phyloP scores from a whole-genome alignment of 2,329 filamentous ascomycete species.

The Clonostachys rhizophaga region DNA sequence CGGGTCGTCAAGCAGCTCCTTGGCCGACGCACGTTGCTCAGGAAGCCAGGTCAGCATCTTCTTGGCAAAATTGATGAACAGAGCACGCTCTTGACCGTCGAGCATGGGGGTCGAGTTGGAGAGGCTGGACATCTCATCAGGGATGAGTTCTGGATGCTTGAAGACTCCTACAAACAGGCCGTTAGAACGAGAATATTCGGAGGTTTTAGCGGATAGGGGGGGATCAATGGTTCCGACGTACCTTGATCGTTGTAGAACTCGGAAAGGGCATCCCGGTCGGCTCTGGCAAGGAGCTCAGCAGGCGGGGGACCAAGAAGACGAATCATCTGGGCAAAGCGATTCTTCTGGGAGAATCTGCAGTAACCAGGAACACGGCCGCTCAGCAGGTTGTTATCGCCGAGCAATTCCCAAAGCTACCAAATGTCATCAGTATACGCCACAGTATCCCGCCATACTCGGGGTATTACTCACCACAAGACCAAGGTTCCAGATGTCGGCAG shows the following conservation, averaged over 20 bases:
- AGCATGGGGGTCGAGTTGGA: slow-evolving; percentile 10
- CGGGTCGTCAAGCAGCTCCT: slow-evolving; percentile 18
- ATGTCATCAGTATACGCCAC: slow-evolving; percentile 1
- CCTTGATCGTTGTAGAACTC: slow-evolving; percentile 12
- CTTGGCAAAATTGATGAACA: slow-evolving; percentile 18
- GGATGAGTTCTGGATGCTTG: slow-evolving; percentile 9
- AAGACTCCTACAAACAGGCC: slow-evolving; percentile 8
- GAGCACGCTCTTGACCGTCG: slow-evolving; percentile 11
- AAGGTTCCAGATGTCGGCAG: slow-evolving; percentile 22
- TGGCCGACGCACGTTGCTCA: slow-evolving; percentile 17
- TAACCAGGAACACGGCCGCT: slow-evolving; percentile 3
- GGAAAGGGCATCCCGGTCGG: slow-evolving; percentile 9
- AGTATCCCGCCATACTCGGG: too few species aligned
- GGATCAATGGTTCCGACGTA: not conserved
- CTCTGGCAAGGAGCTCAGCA: slow-evolving; percentile 11
- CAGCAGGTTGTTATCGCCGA: slow-evolving; percentile 19
- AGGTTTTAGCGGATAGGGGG: not conserved
- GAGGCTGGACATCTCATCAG: slow-evolving; percentile 10
- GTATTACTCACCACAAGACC: slow-evolving; percentile 15
- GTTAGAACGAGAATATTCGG: not conserved
- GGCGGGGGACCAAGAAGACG: slow-evolving; percentile 18
- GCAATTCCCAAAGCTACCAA: slow-evolving; percentile 15
- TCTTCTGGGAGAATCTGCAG: not conserved
- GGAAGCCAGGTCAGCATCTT: slow-evolving; percentile 21
- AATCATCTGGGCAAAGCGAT: slow-evolving; percentile 19